Evolutionary conservation across 2,329 filamentous ascomycete species (phyloP), one percentile per base, ranked within the genome.

Genomic region (Pseudocercospora pini-densiflorae): DNA sequence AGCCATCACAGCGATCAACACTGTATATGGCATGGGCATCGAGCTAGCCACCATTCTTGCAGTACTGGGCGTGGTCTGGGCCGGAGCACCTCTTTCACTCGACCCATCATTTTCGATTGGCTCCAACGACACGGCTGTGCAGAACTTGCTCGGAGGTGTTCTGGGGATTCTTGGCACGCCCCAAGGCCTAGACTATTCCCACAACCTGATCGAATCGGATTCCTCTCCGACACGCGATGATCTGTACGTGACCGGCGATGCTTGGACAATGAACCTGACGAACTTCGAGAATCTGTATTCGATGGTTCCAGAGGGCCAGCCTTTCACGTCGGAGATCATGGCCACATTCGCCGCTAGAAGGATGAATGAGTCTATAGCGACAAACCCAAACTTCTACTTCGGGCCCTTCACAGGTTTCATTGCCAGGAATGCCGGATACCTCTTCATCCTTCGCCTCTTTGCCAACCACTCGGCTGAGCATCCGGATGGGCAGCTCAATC

Each of bases 191-290:
- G 75, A 75, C 9, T 82, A 82, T 16, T 82, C 81, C 2, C 85
- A 87, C 73, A 86, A 86, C 71, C 81, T 83, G 60, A 83, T 86
- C 69, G 85, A 87, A 76, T 77, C 81, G 0, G 85, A 87, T 73
- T 82, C 78, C 0, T 86, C 84, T 57, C 79, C 81, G 59, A 86
- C 84, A 0, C 81, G 85, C 2, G 80, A 81, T 31, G 85, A 87
- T 65, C 75, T 88, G 0, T 87, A 87, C 72, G 40, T 70, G 12
- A 69, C 67, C n/a, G 69, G 83, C 3, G 81, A 87, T 66, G 80
- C 81, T 60, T 81, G 81, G 63, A 81, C 80, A 19, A 78, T 87
- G 75, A 83, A 86, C 73, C 80, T 87, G 76, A 77, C 78, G 6
- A 80, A 83, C 58, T 87, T 86, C 69, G 77, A 81, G 72, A 79